Base-by-base conservation (phyloP, 768 basidiomycete species). In the Tulasnella calospora region DNA sequence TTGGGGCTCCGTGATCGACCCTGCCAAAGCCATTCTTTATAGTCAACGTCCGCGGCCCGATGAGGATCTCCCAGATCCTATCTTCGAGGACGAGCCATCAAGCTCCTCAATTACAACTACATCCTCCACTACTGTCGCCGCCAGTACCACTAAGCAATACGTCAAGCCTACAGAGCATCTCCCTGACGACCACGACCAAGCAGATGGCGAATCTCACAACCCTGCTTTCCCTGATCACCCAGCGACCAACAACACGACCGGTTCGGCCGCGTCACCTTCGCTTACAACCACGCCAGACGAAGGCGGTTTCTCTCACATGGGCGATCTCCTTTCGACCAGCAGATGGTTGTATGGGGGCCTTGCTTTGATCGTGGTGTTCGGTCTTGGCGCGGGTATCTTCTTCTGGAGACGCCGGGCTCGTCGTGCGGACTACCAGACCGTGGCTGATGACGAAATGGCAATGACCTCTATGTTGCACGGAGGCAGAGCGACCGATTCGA, bases 321-420 rank as follows among this genome's bases (percentile, higher is more conserved):
- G 89, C 2, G 89, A 88, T 78, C 89, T 96, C 35, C 86, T 93
- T 72, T 88, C 89, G 13, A 91, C 87, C 81, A 91, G 93, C 79
- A 93, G 90, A 79, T 99, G 97, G 97, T 90, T 98, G 85, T 95
- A 96, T 79, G 91, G 90, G 78, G 94, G 95, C 0, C 85, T 92
- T n/a, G 90, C 90, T n/a, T 88, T 89, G 15, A 92, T 98, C 17
- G 84, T 90, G 4, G 80, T 97, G 69, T 95, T 96, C 82, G 92
- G 90, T 40, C 84, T 91, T 35, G 89, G 87, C 15, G 87, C 88
- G 5, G 92, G 88, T 0, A 82, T 92, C 36, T 96, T 94, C 88
- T 93, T 98, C 87, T 94, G 91, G 89, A 86, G 91, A 78, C 89
- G 96, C 70, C 47, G 87, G 83, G 81, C 86, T 79, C 80, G 86